Base-by-base conservation (phyloP, 805 yeast genomes). In the Wickerhamiella azyma region DNA sequence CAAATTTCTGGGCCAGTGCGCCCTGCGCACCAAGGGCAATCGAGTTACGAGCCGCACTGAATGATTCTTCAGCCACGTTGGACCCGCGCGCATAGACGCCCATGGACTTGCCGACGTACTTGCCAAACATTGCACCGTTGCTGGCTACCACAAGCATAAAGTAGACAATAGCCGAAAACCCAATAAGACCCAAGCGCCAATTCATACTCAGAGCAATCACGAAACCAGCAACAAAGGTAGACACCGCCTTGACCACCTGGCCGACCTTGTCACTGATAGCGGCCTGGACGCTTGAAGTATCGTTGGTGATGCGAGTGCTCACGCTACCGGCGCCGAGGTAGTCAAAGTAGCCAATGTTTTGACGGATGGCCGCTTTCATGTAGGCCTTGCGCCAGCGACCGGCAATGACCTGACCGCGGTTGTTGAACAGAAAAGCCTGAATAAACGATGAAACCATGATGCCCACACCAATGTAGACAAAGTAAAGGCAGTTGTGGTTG, bases 261-360 rank as follows among this genome's bases (percentile, higher is more conserved):
- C 64, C 61, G 6, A 58, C 52, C 45, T 63, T 64, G 43, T 63
- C 66, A 21, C 63, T 55, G 49, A 63, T 59, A 26, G 66, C 66
- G 14, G 62, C 67, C 51, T 64, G 67, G 29, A 63, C 56, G 18
- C 55, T 41, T 26, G 53, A 54, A n/a, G 66, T 62, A 35, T 64
- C 67, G 9, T 58, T 57, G 37, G 66, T 57, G 47, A 63, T 63
- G 16, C 67, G 59, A 18, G 64, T 58, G 26, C 66, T 63, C 40
- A 63, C 63, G 41, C 63, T 66, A 14, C 67, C 67, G 7, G 65
- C 54, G 7, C 67, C 67, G 26, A 63, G 53, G 37, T 58, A 57
- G 45, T 63, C 67, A 45, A 63, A 64, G 44, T 61, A 64, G 18
- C 60, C 68, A 39, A 63, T 55, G 39, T 63, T 63, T 47, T 63